phyloP scores from a whole-genome alignment of 1,284 basidiomycete genomes.

The Malassezia slooffiae region DNA sequence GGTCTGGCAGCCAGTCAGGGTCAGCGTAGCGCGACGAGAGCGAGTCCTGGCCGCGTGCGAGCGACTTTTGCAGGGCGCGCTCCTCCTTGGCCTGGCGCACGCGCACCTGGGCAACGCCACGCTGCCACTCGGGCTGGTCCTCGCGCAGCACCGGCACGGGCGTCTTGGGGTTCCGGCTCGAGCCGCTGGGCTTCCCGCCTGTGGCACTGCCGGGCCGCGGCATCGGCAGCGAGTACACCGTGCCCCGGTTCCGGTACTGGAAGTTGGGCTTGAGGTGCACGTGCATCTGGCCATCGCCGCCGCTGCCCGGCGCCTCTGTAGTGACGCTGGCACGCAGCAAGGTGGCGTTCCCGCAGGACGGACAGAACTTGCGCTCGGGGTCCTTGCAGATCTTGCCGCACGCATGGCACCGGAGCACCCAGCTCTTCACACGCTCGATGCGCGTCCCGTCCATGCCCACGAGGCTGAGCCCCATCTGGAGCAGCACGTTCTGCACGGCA shows the following conservation, averaged over 20 bases:
- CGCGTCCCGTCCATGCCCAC: slow-evolving; percentile 83
- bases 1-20: slow-evolving; percentile 37
- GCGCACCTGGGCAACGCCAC: slow-evolving; percentile 28
- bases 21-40: slow-evolving; percentile 39
- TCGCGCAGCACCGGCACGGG: slow-evolving; percentile 36
- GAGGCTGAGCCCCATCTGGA: slow-evolving; percentile 86
- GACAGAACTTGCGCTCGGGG: slow-evolving; percentile 86
- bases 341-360: slow-evolving; percentile 87
- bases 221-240: slow-evolving; percentile 81
- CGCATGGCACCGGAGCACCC: slow-evolving; percentile 92
- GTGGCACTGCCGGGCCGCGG: slow-evolving; percentile 63
- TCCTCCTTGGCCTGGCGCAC: slow-evolving; percentile 34
- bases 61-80: slow-evolving; percentile 14
- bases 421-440: slow-evolving; percentile 83
- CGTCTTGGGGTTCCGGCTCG: slow-evolving; percentile 17
- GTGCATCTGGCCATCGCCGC: slow-evolving; percentile 22
- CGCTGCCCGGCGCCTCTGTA: slow-evolving; percentile 7
- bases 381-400: slow-evolving; percentile 92
- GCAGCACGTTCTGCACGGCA: slow-evolving; percentile 93
- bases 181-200: slow-evolving; percentile 26
- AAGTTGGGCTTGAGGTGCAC: slow-evolving; percentile 52
- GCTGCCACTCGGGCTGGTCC: slow-evolving; percentile 45
- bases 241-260: slow-evolving; percentile 83
- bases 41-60: slow-evolving; percentile 35
- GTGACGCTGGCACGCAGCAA: slow-evolving; percentile 75